phyloP scores from a whole-genome alignment of 768 basidiomycete genomes.

The Suillus paluster region DNA sequence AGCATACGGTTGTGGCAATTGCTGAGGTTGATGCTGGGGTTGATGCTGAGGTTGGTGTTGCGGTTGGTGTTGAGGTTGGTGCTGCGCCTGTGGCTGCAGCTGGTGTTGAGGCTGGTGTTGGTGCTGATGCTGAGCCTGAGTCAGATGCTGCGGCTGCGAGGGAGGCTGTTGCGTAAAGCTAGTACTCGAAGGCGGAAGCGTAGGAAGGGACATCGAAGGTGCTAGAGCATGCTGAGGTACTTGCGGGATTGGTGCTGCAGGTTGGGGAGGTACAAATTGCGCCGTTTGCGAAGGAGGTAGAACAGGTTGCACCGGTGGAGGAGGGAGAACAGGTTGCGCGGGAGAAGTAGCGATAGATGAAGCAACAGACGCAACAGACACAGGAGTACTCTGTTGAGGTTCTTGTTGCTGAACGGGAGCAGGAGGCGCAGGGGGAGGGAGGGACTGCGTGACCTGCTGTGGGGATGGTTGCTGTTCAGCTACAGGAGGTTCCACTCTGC shows the following conservation, averaged over 20 bases:
- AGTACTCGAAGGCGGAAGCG: background rate
- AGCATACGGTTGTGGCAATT: slow-evolving; percentile 50
- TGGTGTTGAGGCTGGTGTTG: slow-evolving; percentile 31
- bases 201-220: slow-evolving; percentile 5
- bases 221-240: background rate
- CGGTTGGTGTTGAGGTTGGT: slow-evolving; percentile 14
- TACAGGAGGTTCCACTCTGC: slow-evolving; percentile 33
- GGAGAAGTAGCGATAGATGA: slow-evolving; percentile 19
- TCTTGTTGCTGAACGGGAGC: slow-evolving; percentile 22
- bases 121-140: too few species aligned
- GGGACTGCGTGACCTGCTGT: slow-evolving; percentile 44
- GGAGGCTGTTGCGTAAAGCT: slow-evolving; percentile 2
- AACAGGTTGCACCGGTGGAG: slow-evolving; percentile 4
- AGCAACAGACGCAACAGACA: slow-evolving; percentile 7
- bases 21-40: slow-evolving; percentile 34
- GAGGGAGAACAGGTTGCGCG: slow-evolving; percentile 1
- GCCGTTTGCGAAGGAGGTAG: slow-evolving; percentile 8
- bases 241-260: slow-evolving; percentile 2
- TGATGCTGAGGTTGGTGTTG: slow-evolving; percentile 25
- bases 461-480: slow-evolving; percentile 39
- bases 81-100: slow-evolving; percentile 18
- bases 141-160: slow-evolving; percentile 4
- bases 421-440: slow-evolving; percentile 7
- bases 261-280: slow-evolving; percentile 1
- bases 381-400: slow-evolving; percentile 10